phyloP scores from a whole-genome alignment of 192 early-diverging fungal species.

The Dissophora ornata region DNA sequence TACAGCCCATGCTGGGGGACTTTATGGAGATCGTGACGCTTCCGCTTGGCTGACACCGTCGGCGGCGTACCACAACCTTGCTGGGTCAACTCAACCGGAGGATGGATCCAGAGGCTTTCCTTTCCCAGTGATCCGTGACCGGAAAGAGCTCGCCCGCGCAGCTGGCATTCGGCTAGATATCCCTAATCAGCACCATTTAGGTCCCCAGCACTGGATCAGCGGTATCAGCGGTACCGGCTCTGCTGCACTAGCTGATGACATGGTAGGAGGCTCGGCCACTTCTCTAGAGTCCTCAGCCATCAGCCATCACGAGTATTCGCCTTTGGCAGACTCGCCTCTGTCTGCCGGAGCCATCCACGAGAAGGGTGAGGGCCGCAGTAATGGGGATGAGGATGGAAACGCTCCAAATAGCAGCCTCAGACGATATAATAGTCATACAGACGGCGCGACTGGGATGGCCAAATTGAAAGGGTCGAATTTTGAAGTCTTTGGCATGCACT shows the following conservation, averaged over 20 bases:
- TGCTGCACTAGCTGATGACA: slow-evolving; percentile 1
- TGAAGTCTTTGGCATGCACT: slow-evolving; percentile 12
- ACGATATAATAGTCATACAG: neutral
- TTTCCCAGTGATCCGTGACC: slow-evolving; percentile 32
- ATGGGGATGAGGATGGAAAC: neutral
- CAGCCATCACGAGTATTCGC: slow-evolving; percentile 9
- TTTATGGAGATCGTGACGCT: slow-evolving; percentile 31
- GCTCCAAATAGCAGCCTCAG: neutral
- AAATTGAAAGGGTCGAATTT: slow-evolving; percentile 14
- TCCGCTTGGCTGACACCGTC: slow-evolving; percentile 24
- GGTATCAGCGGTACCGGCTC: slow-evolving; percentile 3
- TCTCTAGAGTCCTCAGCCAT: slow-evolving; percentile 14
- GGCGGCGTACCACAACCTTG: slow-evolving; percentile 3
- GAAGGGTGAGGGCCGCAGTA: neutral
- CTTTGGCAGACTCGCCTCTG: slow-evolving; percentile 5
- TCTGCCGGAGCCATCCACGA: slow-evolving; percentile 4
- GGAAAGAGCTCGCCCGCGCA: slow-evolving; percentile 37
- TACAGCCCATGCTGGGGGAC: neutral
- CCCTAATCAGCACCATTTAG: slow-evolving; percentile 23
- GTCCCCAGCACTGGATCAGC: slow-evolving; percentile 22
- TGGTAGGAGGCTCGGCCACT: slow-evolving; percentile 42
- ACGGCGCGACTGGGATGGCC: neutral
- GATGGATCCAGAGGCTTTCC: slow-evolving; percentile 26
- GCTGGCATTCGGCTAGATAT: slow-evolving; percentile 43
- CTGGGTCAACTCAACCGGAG: neutral